Conservation (phyloP, 163 green algal genomes). For the Chlorella variabilis region DNA sequence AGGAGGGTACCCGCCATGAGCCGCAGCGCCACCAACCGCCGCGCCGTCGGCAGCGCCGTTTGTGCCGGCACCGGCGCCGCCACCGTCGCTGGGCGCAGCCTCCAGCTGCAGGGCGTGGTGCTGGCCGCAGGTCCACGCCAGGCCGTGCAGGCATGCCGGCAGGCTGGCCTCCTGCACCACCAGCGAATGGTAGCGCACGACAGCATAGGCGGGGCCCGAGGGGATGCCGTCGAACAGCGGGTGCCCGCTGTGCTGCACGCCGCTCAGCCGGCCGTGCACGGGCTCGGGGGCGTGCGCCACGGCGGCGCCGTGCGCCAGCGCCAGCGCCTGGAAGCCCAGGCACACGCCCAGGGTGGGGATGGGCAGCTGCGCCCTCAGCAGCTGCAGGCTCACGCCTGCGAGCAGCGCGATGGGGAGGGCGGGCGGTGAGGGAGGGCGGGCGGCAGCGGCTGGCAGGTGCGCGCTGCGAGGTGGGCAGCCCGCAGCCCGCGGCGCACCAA, state of each 20-base stretch:
- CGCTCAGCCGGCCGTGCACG: conserved; percentile 87
- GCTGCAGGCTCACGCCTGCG: conserved; percentile 80
- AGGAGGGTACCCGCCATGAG: too few species aligned
- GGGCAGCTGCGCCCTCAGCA: conserved; percentile 68
- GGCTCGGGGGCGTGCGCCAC: conserved; percentile 83
- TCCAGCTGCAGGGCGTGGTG: conserved; percentile 61
- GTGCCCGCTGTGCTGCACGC: conserved; percentile 76
- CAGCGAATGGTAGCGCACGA: conserved; percentile 95
- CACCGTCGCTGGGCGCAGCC: not conserved
- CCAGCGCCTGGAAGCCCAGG: conserved; percentile 95
- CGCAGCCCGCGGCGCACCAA: conserved; percentile 77
- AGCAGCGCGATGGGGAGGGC: not conserved
- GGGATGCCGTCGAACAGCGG: conserved; percentile 84
- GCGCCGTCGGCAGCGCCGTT: not conserved
- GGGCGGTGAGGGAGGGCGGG: not conserved
- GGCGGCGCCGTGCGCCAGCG: conserved; percentile 71
- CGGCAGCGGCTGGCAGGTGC: too few species aligned
- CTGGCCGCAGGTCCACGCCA: conserved; percentile 81
- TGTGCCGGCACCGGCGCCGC: not conserved
- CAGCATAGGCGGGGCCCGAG: conserved; percentile 58
- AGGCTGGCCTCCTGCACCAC: conserved; percentile 75
- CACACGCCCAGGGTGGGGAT: conserved; percentile 95
- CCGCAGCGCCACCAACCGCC: not conserved
- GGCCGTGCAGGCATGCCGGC: conserved; percentile 69
- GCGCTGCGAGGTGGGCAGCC: too few species aligned